Base-by-base conservation (phyloP, 2,329 filamentous ascomycete genomes). In the Scedosporium dehoogii region DNA sequence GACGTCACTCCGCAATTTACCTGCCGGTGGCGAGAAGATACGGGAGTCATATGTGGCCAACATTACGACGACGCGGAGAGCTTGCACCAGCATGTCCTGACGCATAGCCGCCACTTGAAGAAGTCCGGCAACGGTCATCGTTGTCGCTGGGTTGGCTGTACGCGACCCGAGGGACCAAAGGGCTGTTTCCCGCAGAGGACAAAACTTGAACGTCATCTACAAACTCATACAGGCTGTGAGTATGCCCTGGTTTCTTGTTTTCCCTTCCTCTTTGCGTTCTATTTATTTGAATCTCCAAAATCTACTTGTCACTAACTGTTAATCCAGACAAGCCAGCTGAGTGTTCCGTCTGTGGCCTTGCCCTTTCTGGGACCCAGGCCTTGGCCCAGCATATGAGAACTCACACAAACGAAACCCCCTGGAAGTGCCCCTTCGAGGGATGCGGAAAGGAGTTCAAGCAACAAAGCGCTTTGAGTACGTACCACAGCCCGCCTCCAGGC, bases 311-410 rank as follows among this genome's bases (percentile, higher is more conserved):
- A 44, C 67, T 73, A 64, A 72, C 61, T 10, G 6, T 10, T n/a
- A 21, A 33, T 59, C 1, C 60, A 86, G 85, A 79, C 68, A 87
- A 87, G 71, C 82, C 84, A 6, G 84, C 81, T 62, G 74, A 76
- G 55, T 88, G 85, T 65, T 69, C 75, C 1, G 74, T 77, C 21
- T 90, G 87, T 67, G 75, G 78, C 9, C 75, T 82, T 63, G 75
- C 76, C 3, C 85, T 89, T 68, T 88, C 86, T 0, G 86, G 86
- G 2, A 83, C 85, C 67, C 86, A 89, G 70, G 84, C 87, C 1
- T 78, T 89, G 6, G 81, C 84, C 51, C 86, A 89, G 69, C 87
- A 90, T 67, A 78, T 83, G 69, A 81, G 85, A 18, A 87, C 83
- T 2, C 87, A 90, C 68, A 86, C 85, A 0, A 84, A 85, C 46